Conservation (phyloP, 345 rosid genomes). For the Trapa incisa region DNA sequence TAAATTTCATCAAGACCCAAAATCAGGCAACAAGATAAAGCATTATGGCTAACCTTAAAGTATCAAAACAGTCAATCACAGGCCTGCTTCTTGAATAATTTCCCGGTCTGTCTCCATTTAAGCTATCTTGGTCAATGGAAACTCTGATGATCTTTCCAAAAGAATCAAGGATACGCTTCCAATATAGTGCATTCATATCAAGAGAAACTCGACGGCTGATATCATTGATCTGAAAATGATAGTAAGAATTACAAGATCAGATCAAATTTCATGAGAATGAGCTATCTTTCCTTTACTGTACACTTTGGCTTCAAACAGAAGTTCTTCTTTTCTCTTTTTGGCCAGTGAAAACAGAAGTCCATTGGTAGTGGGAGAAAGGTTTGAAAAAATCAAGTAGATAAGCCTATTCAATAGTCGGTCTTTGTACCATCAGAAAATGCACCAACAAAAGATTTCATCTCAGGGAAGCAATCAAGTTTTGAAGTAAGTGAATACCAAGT, state of each 20-base stretch:
- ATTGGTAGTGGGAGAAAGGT: background rate
- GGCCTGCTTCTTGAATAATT: conserved; percentile 28
- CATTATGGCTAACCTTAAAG: conserved; percentile 38
- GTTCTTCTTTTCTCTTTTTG: no score
- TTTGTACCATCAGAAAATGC: background rate
- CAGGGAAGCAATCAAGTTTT: background rate
- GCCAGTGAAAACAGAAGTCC: background rate
- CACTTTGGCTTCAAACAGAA: background rate
- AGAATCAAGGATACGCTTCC: conserved; percentile 42
- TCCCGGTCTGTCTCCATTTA: conserved; percentile 19
- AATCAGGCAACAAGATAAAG: conserved; percentile 3
- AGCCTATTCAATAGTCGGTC: background rate
- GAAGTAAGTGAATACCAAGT: conserved; percentile 36
- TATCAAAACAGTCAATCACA: conserved; percentile 51
- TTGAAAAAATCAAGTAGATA: background rate
- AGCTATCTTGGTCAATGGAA: conserved; percentile 28
- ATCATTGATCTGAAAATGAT: conserved; percentile 38
- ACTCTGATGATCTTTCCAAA: conserved; percentile 34
- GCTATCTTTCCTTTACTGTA: background rate
- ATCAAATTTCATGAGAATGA: background rate
- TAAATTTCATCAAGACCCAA: background rate
- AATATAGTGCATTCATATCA: conserved; percentile 40
- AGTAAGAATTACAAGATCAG: background rate
- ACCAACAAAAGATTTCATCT: background rate
- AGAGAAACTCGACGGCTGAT: conserved; percentile 40